These are phyloP conservation scores for Emergomyces orientalis DNA, from an alignment of 2,329 filamentous ascomycete genomes.

Conservation along the genomic window DNA sequence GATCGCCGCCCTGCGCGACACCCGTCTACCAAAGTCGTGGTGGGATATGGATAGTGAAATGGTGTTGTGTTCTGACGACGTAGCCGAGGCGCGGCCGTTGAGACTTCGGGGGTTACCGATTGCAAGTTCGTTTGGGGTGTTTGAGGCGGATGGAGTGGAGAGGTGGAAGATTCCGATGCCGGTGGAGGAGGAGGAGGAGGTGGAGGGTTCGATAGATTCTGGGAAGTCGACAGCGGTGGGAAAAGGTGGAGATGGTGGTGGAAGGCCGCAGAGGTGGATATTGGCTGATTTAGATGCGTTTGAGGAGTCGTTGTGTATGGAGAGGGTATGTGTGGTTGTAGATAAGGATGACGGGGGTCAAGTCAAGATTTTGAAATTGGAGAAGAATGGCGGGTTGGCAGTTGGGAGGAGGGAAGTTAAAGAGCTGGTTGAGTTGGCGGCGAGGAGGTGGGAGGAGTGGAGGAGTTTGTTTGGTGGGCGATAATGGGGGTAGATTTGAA, in stretches of 20 bases:
- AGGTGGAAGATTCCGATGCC: conserved; percentile 32
- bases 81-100: conserved; percentile 48
- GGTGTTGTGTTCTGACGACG: conserved; percentile 61
- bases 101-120: conserved; percentile 59
- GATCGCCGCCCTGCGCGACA: conserved; percentile 69
- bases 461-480: conserved; percentile 31
- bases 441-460: conserved; percentile 56
- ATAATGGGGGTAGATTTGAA: background rate
- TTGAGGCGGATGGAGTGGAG: conserved; percentile 48
- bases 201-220: conserved; percentile 29
- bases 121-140: conserved; percentile 68
- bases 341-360: conserved; percentile 48
- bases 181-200: conserved; percentile 27
- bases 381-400: conserved; percentile 71
- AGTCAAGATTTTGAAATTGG: conserved; percentile 54
- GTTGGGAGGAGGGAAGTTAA: conserved; percentile 56
- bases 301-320: conserved; percentile 76
- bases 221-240: conserved; percentile 38
- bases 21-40: conserved; percentile 64
- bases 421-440: conserved; percentile 50
- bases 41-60: conserved; percentile 77
- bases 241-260: conserved; percentile 20
- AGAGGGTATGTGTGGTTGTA: conserved; percentile 76
- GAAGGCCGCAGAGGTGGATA: conserved; percentile 56
- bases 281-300: conserved; percentile 81